Evolutionary conservation across 2,329 filamentous ascomycete species (phyloP).

Genomic region (Westerdykella sp.): DNA sequence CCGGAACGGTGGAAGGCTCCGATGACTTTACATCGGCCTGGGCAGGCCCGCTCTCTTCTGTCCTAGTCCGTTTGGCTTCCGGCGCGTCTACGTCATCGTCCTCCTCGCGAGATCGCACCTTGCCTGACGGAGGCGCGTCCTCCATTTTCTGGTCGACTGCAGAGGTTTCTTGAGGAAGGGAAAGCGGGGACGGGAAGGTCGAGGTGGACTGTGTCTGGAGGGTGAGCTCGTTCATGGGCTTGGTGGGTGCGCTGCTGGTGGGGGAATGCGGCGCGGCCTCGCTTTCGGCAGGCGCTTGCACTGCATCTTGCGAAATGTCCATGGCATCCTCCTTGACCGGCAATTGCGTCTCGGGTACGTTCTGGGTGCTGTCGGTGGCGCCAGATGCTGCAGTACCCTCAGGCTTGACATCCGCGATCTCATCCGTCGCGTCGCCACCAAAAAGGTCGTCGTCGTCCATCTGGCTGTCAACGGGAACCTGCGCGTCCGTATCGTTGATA

Average conservation of each 20-base stretch:
- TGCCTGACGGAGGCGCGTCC: slow-evolving; percentile 36
- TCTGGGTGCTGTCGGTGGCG: slow-evolving; percentile 20
- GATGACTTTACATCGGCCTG: slow-evolving; percentile 41
- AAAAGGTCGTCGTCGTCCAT: slow-evolving; percentile 38
- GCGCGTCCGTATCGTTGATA: slow-evolving; percentile 38
- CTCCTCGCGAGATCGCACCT: slow-evolving; percentile 68
- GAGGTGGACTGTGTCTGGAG: slow-evolving; percentile 20
- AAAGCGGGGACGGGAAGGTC: slow-evolving; percentile 7
- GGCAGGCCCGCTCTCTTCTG: slow-evolving; percentile 45
- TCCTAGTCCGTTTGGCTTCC: slow-evolving; percentile 73
- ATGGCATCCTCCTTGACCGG: slow-evolving; percentile 18
- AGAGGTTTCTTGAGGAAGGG: slow-evolving; percentile 19
- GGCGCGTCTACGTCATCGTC: slow-evolving; percentile 54
- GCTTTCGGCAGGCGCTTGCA: slow-evolving; percentile 8
- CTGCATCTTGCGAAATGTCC: slow-evolving; percentile 19
- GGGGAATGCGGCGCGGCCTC: slow-evolving; percentile 2
- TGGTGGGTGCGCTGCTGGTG: slow-evolving; percentile 21
- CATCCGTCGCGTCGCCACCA: slow-evolving; percentile 8
- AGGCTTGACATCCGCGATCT: neutral
- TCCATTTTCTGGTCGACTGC: slow-evolving; percentile 32
- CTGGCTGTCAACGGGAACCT: slow-evolving; percentile 39
- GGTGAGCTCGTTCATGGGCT: slow-evolving; percentile 29
- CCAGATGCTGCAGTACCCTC: neutral
- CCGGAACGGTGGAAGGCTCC: slow-evolving; percentile 31
- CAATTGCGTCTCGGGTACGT: slow-evolving; percentile 27